Base-by-base conservation (phyloP, 2,329 filamentous ascomycete species). In the Aspergillus neotritici region DNA sequence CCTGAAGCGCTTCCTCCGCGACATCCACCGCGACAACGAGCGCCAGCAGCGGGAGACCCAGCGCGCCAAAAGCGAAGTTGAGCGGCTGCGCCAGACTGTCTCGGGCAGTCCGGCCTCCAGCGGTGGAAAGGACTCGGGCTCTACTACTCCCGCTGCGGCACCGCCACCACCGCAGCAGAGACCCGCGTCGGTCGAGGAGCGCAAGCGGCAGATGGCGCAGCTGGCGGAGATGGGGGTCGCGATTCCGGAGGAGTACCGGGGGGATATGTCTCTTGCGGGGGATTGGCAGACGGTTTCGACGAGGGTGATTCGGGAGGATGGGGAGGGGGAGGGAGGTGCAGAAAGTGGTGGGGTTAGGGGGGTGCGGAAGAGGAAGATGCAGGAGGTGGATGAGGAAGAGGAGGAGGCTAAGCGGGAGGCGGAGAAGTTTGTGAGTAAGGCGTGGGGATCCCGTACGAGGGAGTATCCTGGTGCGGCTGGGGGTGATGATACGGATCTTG, bases 1-100 rank as follows among this genome's bases (percentile, higher is more conserved):
- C 52, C 80, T 97, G 48, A 94, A 94, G 69, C 87, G 91, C 41
- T 93, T 90, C 54, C 77, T 98, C 7, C 85, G 90, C 52, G 86
- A 94, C 49, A 77, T 98, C 6, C 90, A 97, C 70, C 86, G 86
- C 54, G 80, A 78, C 43, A 86, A 94, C 64, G 88, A 95, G 58
- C 80, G 81, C 42, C 81, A 90, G 51, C 81, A 87, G 60, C 81
- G 85, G 41, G 87, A 96, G 5, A 86, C 87, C 62, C 85, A 94
- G 44, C 77, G 82, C 30, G 91, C 89, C 2, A 86, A 85, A 60
- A 80, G 82, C 51, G 93, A 98, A 63, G 80, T 97, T 34, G 87
- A 89, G 42, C 77, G 93, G 14, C 72, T 98, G 36, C 93, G 93
- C 64, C 85, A 87, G 28, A 70, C 94, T 13, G 82, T 88, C 1